phyloP scores from a whole-genome alignment of 495 filamentous ascomycete genomes.

The Hypoxylon subgilvum region DNA sequence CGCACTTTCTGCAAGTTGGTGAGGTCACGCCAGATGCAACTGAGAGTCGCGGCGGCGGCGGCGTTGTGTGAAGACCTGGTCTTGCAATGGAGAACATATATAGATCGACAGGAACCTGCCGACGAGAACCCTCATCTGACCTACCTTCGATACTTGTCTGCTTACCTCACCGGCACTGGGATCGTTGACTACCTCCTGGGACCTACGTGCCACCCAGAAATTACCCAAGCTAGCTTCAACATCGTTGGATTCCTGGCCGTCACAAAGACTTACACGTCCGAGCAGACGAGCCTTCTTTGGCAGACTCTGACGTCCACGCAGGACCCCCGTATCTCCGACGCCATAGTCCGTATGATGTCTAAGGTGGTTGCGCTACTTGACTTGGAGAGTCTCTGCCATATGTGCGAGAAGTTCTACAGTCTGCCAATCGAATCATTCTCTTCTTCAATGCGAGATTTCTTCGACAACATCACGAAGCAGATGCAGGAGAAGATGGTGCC shows the following conservation, averaged over 20 bases:
- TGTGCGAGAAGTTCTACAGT: conserved; percentile 75
- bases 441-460: conserved; percentile 62
- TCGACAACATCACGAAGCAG: conserved; percentile 46
- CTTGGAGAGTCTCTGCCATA: conserved; percentile 63
- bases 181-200: conserved; percentile 87
- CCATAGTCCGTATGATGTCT: conserved; percentile 76
- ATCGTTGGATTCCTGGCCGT: conserved; percentile 89
- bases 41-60: conserved; percentile 75
- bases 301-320: conserved; percentile 79
- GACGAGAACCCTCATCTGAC: conserved; percentile 48
- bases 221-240: conserved; percentile 80
- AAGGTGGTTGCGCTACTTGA: conserved; percentile 67
- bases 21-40: conserved; percentile 84
- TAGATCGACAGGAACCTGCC: conserved; percentile 50
- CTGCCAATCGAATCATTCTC: conserved; percentile 66
- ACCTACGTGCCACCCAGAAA: conserved; percentile 87
- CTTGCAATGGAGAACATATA: conserved; percentile 57
- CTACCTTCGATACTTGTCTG: conserved; percentile 67
- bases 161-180: conserved; percentile 66
- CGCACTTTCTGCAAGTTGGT: conserved; percentile 71
- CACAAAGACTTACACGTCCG: conserved; percentile 71
- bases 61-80: conserved; percentile 77
- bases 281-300: conserved; percentile 84
- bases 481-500: conserved; percentile 29
- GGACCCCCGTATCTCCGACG: conserved; percentile 81